Base-by-base conservation (phyloP, 495 filamentous ascomycete species). In the Penicillium cataractarum region DNA sequence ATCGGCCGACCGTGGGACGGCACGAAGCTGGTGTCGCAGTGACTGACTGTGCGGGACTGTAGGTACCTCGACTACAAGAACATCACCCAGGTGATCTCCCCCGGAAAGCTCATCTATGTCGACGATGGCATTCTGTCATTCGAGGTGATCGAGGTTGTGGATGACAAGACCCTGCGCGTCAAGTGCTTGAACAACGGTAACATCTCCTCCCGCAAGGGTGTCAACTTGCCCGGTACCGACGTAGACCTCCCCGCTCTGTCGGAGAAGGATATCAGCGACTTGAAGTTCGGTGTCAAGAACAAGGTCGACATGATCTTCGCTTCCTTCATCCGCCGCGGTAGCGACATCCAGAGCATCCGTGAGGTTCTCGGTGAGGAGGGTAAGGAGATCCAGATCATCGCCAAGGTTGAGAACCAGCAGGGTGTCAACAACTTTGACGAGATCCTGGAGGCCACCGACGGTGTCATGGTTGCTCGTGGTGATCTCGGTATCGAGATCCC, bases 41-140 rank as follows among this genome's bases (percentile, higher is more conserved):
- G 53, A 56, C 67, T 72, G 62, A 72, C 64, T 19, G 33, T 21
- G 37, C 26, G 24, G 51, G 62, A 52, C 19, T 53, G 52, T 63
- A 97, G 93, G 92, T 96, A 92, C 68, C 90, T 99, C 70, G 95
- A 99, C 83, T 99, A 99, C 82, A 94, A 93, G 88, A 99, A 99
- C 85, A 97, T 99, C 84, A 97, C 95, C 80, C 96, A 93, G 80
- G 93, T 99, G 71, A 98, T 99, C 76, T 75, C 88, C 65, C 79
- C 85, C n/a, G 96, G 96, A 70, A 93, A 94, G 70, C 89, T 90
- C 75, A 97, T 99, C 84, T 99, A 96, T 80, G 96, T 99, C 65
- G 95, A 99, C 71, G 95, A 99, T 69, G 95, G 95, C 72, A 92
- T 98, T 57, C 89, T 98, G 58, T 94, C 93, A 4, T 97, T 99